Evolutionary conservation across 1,284 basidiomycete species (phyloP), one percentile per base, ranked within the genome.

Genomic region (Meira miltonrushii): DNA sequence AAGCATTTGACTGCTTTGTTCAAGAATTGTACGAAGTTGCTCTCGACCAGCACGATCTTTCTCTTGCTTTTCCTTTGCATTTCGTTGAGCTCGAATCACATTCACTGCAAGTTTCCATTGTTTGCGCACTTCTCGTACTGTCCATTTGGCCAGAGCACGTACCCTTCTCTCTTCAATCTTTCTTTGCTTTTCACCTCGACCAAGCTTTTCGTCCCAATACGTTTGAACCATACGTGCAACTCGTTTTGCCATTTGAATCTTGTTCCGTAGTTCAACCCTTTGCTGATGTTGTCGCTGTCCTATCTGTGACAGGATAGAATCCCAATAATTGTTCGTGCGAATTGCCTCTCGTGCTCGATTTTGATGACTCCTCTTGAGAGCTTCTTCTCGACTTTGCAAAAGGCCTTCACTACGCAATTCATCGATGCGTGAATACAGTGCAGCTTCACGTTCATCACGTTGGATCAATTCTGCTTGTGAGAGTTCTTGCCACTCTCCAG

Each of bases 81-180:
- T 81, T 60, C 86, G 82, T 62, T 86, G 83, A 52, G 89, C 86
- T 6, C 88, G 84, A 15, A 93, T 84, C 72, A 90, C 90, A 69
- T 88, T 87, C 52, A 92, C 86, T 1, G 90, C 93, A 67, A 91
- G 85, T 74, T 87, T 89, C 93, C 93, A 97, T 69, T 92, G 88
- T 38, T 83, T 84, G 25, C 85, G 81, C 19, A 96, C 86, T 70
- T 88, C 82, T 66, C 84, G 84, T 55, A 86, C 81, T 0, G 86
- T 88, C 49, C 83, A 83, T 78, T 88, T 89, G 21, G 88, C 89
- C 51, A 90, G 70, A 1, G 81, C 82, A 58, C 85, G 83, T 66
- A 88, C 65, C 41, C 87, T 82, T 71, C 83, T 84, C 80, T 90
- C 88, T 67, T 89, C 87, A 55, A 84, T 84, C 37, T 81, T 79